Percentiles rank a stretch among this genome's conserved stretches.
Evolutionary conservation across 2,329 filamentous ascomycete genomes (phyloP).

Genomic region (Pseudogymnoascus pannorum): DNA sequence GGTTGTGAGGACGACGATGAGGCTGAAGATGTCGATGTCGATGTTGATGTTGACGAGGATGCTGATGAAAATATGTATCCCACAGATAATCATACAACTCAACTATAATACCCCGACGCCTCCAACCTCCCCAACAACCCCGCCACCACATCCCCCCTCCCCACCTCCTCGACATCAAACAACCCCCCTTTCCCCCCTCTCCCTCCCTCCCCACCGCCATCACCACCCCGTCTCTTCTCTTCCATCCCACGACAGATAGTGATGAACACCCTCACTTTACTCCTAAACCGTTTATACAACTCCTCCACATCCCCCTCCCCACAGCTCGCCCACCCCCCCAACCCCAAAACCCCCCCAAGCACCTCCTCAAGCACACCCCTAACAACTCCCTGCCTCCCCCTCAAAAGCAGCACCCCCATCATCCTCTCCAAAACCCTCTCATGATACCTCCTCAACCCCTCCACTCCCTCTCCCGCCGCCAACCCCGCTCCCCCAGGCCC

Average conservation of each 20-base stretch:
- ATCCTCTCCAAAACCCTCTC: constrained; percentile 69
- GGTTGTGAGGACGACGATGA: neutral
- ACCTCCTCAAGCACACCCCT: constrained; percentile 69
- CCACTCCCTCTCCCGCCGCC: constrained; percentile 48
- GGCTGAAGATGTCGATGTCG: too few species aligned
- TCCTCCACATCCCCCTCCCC: constrained; percentile 34
- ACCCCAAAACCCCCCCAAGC: constrained; percentile 63
- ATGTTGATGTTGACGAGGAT: too few species aligned
- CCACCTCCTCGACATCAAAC: constrained; percentile 32
- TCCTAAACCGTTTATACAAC: constrained; percentile 60
- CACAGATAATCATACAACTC: neutral
- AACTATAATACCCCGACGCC: constrained; percentile 59
- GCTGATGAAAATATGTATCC: neutral
- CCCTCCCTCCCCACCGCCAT: constrained; percentile 21
- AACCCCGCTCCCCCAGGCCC: constrained; percentile 33
- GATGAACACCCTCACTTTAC: constrained; percentile 68
- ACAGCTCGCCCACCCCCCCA: constrained; percentile 48
- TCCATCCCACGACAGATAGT: constrained; percentile 61
- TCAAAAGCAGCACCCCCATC: constrained; percentile 63
- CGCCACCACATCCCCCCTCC: constrained; percentile 54
- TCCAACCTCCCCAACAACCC: constrained; percentile 64
- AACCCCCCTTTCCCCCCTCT: constrained; percentile 26
- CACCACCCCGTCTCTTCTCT: constrained; percentile 45
- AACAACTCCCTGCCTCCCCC: constrained; percentile 67
- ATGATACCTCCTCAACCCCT: constrained; percentile 61